These are phyloP conservation scores for Teratosphaeria viscida DNA, from an alignment of 2,329 filamentous ascomycete species.

Conservation along the genomic window DNA sequence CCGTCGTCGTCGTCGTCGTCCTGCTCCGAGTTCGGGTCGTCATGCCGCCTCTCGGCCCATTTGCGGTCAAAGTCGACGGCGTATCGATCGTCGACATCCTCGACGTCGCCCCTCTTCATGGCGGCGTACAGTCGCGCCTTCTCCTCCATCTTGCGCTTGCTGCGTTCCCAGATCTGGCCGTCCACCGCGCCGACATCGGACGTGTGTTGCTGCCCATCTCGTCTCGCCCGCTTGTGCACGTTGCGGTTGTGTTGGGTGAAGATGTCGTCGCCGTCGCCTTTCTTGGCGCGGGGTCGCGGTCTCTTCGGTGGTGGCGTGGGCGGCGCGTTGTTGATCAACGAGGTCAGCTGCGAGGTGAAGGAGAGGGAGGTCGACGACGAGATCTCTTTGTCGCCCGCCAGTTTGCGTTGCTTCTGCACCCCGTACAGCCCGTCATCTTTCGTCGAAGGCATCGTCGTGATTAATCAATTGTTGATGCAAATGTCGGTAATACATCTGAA, in stretches of 20 bases:
- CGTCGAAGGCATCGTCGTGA: conserved; percentile 1
- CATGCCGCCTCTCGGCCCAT: conserved; percentile 60
- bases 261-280: conserved; percentile 46
- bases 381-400: conserved; percentile 50
- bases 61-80: conserved; percentile 93
- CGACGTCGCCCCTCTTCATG: conserved; percentile 74
- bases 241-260: conserved; percentile 58
- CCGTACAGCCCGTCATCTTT: conserved; percentile 67
- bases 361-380: conserved; percentile 61
- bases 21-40: conserved; percentile 30
- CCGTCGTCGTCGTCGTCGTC: conserved; percentile 22
- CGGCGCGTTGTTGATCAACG: conserved; percentile 46
- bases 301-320: conserved; percentile 19
- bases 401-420: conserved; percentile 56
- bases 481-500: too few species aligned
- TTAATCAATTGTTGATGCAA: conserved; percentile 4
- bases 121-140: conserved; percentile 82
- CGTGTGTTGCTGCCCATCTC: conserved; percentile 51
- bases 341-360: conserved; percentile 81
- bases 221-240: conserved; percentile 51
- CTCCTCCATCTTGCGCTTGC: conserved; percentile 74
- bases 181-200: conserved; percentile 54
- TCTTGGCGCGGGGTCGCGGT: conserved; percentile 37
- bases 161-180: conserved; percentile 48
- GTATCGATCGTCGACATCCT: conserved; percentile 52